Percentiles rank a stretch among this genome's conserved stretches.
Evolutionary conservation across 1,284 basidiomycete genomes (phyloP).

Genomic region (Trametes hirsuta): DNA sequence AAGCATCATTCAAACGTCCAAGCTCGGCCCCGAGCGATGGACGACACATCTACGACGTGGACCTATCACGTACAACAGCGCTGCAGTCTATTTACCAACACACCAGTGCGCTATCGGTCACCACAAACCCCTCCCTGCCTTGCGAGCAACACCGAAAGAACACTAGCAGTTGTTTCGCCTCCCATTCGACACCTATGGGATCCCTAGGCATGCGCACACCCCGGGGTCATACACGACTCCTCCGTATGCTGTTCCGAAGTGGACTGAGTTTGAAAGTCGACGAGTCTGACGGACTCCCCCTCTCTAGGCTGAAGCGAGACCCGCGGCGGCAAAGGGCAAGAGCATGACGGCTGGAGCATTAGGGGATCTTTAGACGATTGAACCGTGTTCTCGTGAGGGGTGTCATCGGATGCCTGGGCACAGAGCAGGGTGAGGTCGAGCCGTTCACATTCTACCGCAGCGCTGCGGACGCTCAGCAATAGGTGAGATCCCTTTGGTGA

Average conservation of each 20-base stretch:
- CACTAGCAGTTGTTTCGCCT: too few species aligned
- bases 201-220: too few species aligned
- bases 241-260: too few species aligned
- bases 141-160: too few species aligned
- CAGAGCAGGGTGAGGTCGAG: conserved; percentile 14
- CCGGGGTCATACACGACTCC: too few species aligned
- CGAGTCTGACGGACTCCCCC: too few species aligned
- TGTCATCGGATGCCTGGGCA: background rate
- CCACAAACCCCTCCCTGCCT: too few species aligned
- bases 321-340: background rate
- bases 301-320: background rate
- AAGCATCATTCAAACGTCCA: too few species aligned
- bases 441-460: conserved; percentile 15
- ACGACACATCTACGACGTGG: background rate
- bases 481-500: conserved; percentile 18
- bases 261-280: too few species aligned
- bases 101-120: background rate
- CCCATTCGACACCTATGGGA: too few species aligned
- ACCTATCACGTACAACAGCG: conserved; percentile 7
- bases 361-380: background rate
- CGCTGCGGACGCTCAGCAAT: conserved; percentile 19
- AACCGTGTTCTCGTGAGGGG: background rate
- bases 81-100: background rate
- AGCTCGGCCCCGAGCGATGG: too few species aligned
- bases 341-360: background rate